A percentile compares a stretch with the other conserved stretches of the same genome.
phyloP scores from a whole-genome alignment of 768 basidiomycete species.

The Sutorius australiensis region DNA sequence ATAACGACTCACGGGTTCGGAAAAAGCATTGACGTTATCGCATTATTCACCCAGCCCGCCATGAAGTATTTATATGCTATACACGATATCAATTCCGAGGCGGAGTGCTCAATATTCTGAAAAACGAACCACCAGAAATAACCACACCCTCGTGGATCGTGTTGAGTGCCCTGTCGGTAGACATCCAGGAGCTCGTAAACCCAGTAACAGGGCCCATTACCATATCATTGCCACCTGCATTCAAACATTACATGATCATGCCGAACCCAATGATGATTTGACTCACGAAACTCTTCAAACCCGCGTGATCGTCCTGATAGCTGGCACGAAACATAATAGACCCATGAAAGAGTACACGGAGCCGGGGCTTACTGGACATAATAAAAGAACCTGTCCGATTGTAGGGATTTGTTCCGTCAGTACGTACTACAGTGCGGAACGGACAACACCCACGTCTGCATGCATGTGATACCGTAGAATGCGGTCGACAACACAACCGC shows the following conservation, averaged over 20 bases:
- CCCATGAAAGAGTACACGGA: background rate
- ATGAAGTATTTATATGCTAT: constrained; percentile 6
- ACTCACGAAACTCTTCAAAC: constrained; percentile 9
- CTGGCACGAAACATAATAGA: background rate
- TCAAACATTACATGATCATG: background rate
- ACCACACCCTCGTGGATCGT: constrained; percentile 11
- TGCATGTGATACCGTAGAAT: constrained; percentile 6
- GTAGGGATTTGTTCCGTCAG: background rate
- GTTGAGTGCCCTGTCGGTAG: constrained; percentile 1
- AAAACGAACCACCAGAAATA: constrained; percentile 10
- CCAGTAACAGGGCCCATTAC: background rate
- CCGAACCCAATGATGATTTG: background rate
- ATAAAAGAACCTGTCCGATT: constrained; percentile 6
- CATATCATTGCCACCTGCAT: constrained; percentile 10
- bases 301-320: constrained; percentile 4
- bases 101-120: background rate
- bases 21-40: too few species aligned
- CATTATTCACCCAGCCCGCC: background rate
- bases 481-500: background rate
- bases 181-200: background rate
- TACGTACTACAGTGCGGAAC: too few species aligned
- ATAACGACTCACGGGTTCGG: background rate
- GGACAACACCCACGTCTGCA: constrained; percentile 7
- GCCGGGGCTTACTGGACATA: constrained; percentile 1
- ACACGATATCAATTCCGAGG: background rate